phyloP scores from a whole-genome alignment of 2,329 filamentous ascomycete genomes.

The Blumeria graminis region DNA sequence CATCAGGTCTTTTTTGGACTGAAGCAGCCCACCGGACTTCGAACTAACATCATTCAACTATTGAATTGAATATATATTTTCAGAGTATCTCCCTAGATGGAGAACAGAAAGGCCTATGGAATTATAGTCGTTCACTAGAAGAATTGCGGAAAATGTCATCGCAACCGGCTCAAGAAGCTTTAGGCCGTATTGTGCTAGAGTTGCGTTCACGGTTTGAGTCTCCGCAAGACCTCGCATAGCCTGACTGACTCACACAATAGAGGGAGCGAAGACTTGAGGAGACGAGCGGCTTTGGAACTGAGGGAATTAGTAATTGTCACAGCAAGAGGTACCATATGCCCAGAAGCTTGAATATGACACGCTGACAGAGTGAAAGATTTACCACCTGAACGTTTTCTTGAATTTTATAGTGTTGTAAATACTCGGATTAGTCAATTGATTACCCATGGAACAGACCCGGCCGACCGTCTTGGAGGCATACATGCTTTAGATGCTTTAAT shows the following conservation, averaged over 20 bases:
- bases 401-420: constrained; percentile 43
- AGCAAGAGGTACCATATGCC: constrained; percentile 12
- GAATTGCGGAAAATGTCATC: constrained; percentile 11
- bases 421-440: constrained; percentile 47
- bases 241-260: constrained; percentile 6
- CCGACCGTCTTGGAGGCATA: constrained; percentile 76
- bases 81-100: no score
- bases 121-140: neutral
- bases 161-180: constrained; percentile 13
- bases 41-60: no score
- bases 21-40: no score
- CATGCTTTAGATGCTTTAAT: constrained; percentile 81
- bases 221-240: neutral
- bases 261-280: constrained; percentile 14
- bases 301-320: constrained; percentile 15
- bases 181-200: constrained; percentile 13
- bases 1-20: no score
- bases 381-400: constrained; percentile 51
- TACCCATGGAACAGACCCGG: constrained; percentile 62
- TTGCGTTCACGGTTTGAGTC: constrained; percentile 12
- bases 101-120: neutral
- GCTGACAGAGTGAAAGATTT: constrained; percentile 31
- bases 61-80: no score
- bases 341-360: neutral
- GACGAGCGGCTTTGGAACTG: constrained; percentile 14